Evolutionary conservation across 352 stramenopile species (phyloP).

Genomic region (Phytophthora ohioensis): DNA sequence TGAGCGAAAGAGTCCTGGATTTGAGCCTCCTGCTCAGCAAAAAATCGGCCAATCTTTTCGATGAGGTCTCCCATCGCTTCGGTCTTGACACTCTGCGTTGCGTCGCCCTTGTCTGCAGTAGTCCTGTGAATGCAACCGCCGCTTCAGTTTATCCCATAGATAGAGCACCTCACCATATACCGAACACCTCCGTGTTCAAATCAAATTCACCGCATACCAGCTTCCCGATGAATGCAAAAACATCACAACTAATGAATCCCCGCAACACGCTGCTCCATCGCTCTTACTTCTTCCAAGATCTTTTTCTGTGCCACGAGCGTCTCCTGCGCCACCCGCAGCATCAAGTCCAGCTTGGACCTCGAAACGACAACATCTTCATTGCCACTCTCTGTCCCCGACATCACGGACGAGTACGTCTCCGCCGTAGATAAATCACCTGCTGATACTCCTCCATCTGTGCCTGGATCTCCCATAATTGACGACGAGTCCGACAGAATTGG

Average conservation of each 20-base stretch:
- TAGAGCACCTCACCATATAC: constrained; percentile 13
- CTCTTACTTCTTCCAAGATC: constrained; percentile 64
- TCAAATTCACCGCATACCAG: neutral
- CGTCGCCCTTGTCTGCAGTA: neutral
- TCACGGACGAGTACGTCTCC: constrained; percentile 42
- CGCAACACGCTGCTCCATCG: constrained; percentile 55
- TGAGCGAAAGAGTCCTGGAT: constrained; percentile 53
- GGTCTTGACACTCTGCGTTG: neutral
- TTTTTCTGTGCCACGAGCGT: constrained; percentile 68
- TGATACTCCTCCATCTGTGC: constrained; percentile 36
- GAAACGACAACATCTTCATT: constrained; percentile 55
- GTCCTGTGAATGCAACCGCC: constrained; percentile 12
- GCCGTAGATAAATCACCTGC: constrained; percentile 39
- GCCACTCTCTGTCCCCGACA: constrained; percentile 15
- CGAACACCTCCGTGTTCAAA: neutral
- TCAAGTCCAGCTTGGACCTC: constrained; percentile 59
- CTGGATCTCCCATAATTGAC: constrained; percentile 33
- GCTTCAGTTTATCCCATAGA: constrained; percentile 19
- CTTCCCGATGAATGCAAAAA: too few species aligned
- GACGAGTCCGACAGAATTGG: constrained; percentile 43
- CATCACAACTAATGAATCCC: constrained; percentile 27
- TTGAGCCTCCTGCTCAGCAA: constrained; percentile 68
- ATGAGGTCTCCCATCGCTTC: constrained; percentile 62
- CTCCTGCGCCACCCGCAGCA: constrained; percentile 65
- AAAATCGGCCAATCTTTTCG: constrained; percentile 76